A percentile compares a stretch with the other conserved stretches of the same genome.
phyloP scores from a whole-genome alignment of 106 monocot genomes.

The Triglochin maritima region DNA sequence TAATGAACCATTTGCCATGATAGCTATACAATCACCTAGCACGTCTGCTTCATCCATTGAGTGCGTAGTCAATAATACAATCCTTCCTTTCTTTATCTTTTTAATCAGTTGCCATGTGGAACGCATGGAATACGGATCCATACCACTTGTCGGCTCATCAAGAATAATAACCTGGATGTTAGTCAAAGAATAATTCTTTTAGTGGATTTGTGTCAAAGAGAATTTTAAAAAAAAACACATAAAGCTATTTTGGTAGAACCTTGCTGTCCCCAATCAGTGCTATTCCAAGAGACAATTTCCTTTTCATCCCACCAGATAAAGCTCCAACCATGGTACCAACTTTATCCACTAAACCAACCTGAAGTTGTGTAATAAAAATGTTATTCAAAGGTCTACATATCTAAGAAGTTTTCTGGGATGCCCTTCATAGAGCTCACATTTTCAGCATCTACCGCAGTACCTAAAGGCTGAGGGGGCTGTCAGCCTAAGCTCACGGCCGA shows the following conservation, averaged over 20 bases:
- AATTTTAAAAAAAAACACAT: neutral
- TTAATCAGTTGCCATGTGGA: slow-evolving; percentile 92
- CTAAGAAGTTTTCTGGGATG: neutral
- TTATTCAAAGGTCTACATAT: neutral
- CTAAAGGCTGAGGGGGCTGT: too few species aligned
- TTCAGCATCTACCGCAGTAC: too few species aligned
- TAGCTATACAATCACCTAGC: slow-evolving; percentile 88
- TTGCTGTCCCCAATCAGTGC: slow-evolving; percentile 90
- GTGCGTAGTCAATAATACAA: slow-evolving; percentile 81
- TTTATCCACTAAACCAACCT: slow-evolving; percentile 79
- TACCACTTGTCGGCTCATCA: slow-evolving; percentile 97
- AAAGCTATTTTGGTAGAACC: slow-evolving; percentile 19
- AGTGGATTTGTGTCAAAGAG: neutral
- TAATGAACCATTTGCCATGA: slow-evolving; percentile 76
- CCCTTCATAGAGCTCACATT: too few species aligned
- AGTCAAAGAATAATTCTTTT: neutral
- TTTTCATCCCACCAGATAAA: slow-evolving; percentile 90
- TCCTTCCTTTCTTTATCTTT: slow-evolving; percentile 67
- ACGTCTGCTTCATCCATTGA: slow-evolving; percentile 98
- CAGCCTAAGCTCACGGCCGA: too few species aligned
- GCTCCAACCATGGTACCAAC: slow-evolving; percentile 42
- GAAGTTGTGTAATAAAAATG: neutral
- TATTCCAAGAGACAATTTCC: slow-evolving; percentile 82
- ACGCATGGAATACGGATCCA: slow-evolving; percentile 95
- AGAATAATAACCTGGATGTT: slow-evolving; percentile 66